Evolutionary conservation across 768 basidiomycete species (phyloP).

Genomic region (Bullera alba): DNA sequence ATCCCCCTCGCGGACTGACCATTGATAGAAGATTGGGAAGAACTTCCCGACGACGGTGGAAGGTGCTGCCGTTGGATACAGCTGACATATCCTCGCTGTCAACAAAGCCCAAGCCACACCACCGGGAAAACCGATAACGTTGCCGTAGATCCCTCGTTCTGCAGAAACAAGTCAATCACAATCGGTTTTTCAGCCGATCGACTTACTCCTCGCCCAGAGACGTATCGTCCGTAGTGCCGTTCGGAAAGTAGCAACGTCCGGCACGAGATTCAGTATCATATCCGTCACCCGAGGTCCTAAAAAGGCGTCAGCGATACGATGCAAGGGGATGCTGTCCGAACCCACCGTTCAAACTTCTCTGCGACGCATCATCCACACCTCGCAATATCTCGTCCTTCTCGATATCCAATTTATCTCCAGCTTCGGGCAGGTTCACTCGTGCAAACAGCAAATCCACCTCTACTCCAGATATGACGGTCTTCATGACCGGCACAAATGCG

Average conservation of each 20-base stretch:
- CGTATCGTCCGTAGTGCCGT: conserved; percentile 93
- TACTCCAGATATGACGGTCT: conserved; percentile 80
- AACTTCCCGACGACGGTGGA: conserved; percentile 95
- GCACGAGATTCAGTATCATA: conserved; percentile 88
- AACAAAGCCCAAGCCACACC: conserved; percentile 99
- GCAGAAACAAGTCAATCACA: conserved; percentile 1
- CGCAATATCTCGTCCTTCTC: conserved; percentile 84
- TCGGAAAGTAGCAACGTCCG: conserved; percentile 87
- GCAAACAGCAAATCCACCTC: conserved; percentile 94
- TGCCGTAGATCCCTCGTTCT: conserved; percentile 96
- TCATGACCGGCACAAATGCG: conserved; percentile 93
- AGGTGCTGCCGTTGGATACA: conserved; percentile 90
- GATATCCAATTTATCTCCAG: conserved; percentile 85
- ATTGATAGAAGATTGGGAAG: conserved; percentile 97
- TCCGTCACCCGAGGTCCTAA: conserved; percentile 91
- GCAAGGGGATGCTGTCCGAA: conserved; percentile 39
- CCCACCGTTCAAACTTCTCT: conserved; percentile 82
- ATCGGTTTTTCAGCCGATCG: background rate
- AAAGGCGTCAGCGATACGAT: conserved; percentile 1
- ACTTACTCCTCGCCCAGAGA: conserved; percentile 90
- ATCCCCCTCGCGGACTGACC: conserved; percentile 55
- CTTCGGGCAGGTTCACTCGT: conserved; percentile 47
- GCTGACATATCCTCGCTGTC: conserved; percentile 97
- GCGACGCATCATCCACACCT: conserved; percentile 88
- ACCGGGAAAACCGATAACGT: conserved; percentile 94